Evolutionary conservation across 1,284 basidiomycete genomes (phyloP).

Genomic region (Tremellales sp.): DNA sequence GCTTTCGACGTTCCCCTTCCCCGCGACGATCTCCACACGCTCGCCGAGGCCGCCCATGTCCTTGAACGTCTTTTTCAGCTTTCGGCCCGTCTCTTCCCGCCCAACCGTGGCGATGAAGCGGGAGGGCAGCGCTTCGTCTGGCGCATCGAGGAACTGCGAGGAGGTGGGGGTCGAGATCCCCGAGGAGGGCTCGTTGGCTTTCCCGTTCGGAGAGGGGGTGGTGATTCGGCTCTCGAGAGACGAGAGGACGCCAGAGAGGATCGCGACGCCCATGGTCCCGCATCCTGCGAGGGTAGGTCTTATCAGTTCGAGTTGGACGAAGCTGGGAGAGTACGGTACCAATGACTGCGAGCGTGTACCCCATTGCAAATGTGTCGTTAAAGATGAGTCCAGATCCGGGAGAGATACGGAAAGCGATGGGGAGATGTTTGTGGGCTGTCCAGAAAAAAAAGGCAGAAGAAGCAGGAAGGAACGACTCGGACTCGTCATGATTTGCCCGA

Average conservation of each 20-base stretch:
- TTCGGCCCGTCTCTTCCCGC: slow-evolving; percentile 70
- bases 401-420: too few species aligned
- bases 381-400: too few species aligned
- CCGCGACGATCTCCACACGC: slow-evolving; percentile 65
- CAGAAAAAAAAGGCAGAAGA: too few species aligned
- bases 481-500: too few species aligned
- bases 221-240: slow-evolving; percentile 37
- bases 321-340: slow-evolving; percentile 33
- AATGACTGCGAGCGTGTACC: slow-evolving; percentile 52
- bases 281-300: slow-evolving; percentile 61
- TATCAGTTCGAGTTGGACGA: background rate
- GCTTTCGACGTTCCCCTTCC: slow-evolving; percentile 65
- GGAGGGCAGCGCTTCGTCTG: slow-evolving; percentile 68
- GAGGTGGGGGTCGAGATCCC: slow-evolving; percentile 72
- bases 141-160: slow-evolving; percentile 45
- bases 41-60: slow-evolving; percentile 56
- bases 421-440: too few species aligned
- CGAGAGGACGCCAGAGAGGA: slow-evolving; percentile 66
- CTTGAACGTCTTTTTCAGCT: slow-evolving; percentile 64
- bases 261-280: slow-evolving; percentile 97
- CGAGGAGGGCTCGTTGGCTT: slow-evolving; percentile 61
- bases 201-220: background rate
- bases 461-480: too few species aligned
- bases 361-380: slow-evolving; percentile 49
- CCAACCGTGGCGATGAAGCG: slow-evolving; percentile 85